Evolutionary conservation across 352 stramenopile species (phyloP).

Genomic region (Phytopythium aichiense): DNA sequence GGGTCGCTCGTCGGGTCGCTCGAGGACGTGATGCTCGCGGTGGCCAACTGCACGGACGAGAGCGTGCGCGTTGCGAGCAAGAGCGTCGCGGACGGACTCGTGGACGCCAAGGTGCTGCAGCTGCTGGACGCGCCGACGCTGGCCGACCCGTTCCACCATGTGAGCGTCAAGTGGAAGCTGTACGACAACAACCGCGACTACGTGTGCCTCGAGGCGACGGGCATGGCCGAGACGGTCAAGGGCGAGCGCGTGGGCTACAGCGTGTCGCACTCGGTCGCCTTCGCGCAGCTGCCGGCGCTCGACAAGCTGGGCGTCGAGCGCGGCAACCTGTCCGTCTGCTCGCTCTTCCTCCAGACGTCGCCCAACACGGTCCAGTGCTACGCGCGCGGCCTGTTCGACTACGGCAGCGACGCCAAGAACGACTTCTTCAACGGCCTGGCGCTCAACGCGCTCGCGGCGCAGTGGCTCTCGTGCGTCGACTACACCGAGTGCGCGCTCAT

Average conservation of each 20-base stretch:
- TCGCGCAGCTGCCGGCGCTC: conserved; percentile 30
- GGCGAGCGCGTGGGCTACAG: conserved; percentile 36
- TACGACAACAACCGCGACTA: conserved; percentile 25
- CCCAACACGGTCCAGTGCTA: conserved; percentile 42
- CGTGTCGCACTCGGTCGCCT: conserved; percentile 35
- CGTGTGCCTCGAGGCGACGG: conserved; percentile 30
- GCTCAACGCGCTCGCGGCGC: conserved; percentile 36
- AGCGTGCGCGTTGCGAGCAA: conserved; percentile 17
- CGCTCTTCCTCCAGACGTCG: conserved; percentile 37
- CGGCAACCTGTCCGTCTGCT: conserved; percentile 38
- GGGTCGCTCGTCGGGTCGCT: conserved; percentile 18
- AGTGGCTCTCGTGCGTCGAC: conserved; percentile 33
- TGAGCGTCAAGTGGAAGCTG: conserved; percentile 22
- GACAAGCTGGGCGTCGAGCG: conserved; percentile 30
- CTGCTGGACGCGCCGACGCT: conserved; percentile 16
- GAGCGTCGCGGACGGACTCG: conserved; percentile 12
- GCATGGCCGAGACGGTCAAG: conserved; percentile 16
- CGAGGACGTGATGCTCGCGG: conserved; percentile 24
- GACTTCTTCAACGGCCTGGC: conserved; percentile 37
- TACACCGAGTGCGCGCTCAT: conserved; percentile 44
- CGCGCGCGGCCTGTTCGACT: conserved; percentile 40
- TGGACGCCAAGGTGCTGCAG: conserved; percentile 19
- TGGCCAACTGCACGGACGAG: conserved; percentile 14
- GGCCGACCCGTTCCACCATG: conserved; percentile 19
- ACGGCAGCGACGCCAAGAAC: conserved; percentile 24